Base-by-base conservation (phyloP, 441 rosid species). In the Metrosideros polymorpha region DNA sequence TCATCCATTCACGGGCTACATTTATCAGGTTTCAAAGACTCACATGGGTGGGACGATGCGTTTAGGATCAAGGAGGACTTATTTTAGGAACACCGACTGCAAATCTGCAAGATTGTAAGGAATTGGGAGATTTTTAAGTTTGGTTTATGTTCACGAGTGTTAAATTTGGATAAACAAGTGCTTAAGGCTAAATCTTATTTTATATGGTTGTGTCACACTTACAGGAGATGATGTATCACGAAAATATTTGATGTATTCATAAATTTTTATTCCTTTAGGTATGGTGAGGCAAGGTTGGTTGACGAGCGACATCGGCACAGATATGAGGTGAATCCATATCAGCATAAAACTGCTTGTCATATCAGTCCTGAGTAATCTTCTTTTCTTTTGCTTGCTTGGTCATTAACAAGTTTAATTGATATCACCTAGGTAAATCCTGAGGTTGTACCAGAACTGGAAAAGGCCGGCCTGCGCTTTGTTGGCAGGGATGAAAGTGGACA, bases 21-120 rank as follows among this genome's bases (percentile, higher is more conserved):
- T 71, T 71, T 39, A 77, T 19, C 84, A 93, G 97, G 98, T 97
- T 79, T 97, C 99, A 56, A 96, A 94, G 90, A 97, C 99, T 85
- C 98, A 95, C 83, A 95, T 97, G 97, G 99, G 99, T 53, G 98
- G 96, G 71, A 97, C 99, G 82, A 97, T 97, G 99, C 96, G 99
- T 53, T 90, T 94, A 50, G 99, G 99, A 54, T 94, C 99, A 66
- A 93, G 98, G 91, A 96, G 92, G 91, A 97, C 99, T 45, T 91
- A 93, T 90, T 96, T 97, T 87, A 92, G 91, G 89, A 92, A 88
- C 85, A 83, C 89, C 86, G 95, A 97, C 85, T 94, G 94, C 94
- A 94, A 90, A 90, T 92, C 99, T 88, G 95, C 98, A 12, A 94
- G 94, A 87, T 87, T 97, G 99, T 97, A 91, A 92, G 97, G 54